Conservation (phyloP, 106 monocot species). For the Platanthera zijinensis region DNA sequence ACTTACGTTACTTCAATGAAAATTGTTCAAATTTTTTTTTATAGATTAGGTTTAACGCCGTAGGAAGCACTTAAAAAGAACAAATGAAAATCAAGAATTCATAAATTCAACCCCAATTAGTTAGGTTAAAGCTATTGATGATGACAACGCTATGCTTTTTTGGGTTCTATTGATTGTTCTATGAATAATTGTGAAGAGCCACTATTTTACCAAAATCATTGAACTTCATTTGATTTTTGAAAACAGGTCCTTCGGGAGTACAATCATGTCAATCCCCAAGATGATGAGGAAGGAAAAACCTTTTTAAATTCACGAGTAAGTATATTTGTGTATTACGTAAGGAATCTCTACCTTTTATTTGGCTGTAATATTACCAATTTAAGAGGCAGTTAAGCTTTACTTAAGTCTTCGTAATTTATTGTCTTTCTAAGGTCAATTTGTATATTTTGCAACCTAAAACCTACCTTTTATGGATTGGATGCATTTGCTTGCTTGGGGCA, state of each 20-base stretch:
- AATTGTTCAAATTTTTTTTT: too few species aligned
- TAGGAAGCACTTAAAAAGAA: too few species aligned
- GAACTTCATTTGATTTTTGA: conserved; percentile 9
- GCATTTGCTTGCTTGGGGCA: neutral
- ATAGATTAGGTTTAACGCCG: too few species aligned
- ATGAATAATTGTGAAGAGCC: neutral
- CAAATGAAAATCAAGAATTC: too few species aligned
- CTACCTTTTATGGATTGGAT: neutral
- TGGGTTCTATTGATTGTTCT: conserved; percentile 1
- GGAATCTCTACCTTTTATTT: conserved; percentile 2
- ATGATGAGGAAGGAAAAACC: conserved; percentile 86
- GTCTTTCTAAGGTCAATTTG: neutral
- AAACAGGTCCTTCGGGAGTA: conserved; percentile 84
- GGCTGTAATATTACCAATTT: neutral
- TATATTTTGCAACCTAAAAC: neutral
- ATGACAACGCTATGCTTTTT: neutral
- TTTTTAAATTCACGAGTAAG: conserved; percentile 92
- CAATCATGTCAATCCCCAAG: conserved; percentile 96
- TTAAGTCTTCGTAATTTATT: neutral
- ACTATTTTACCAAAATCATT: conserved; percentile 4
- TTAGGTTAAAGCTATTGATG: too few species aligned
- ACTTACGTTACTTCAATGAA: too few species aligned
- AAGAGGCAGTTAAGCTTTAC: neutral
- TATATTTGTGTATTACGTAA: neutral
- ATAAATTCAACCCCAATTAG: too few species aligned